Base-by-base conservation (phyloP, 2,329 filamentous ascomycete species). In the Pseudogymnoascus sp. region DNA sequence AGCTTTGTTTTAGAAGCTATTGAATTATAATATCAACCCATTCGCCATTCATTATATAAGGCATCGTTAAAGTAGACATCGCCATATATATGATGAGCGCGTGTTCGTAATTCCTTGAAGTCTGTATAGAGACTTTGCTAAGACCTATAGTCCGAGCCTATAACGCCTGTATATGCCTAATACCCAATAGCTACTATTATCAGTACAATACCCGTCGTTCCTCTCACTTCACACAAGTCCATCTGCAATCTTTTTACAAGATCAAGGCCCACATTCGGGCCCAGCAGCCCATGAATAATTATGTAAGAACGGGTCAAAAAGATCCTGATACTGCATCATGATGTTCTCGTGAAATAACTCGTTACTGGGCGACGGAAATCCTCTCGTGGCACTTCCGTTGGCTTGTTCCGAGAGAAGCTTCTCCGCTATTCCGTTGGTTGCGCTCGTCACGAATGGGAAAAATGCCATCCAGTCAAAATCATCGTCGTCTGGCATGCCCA, bases 401-500 rank as follows among this genome's bases (percentile, higher is more conserved):
- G 69, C 67, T 23, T 45, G 65, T 16, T 66, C 69, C 3, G 67
- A 67, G 16, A 75, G 63, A 2, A 75, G 64, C 28, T 67, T 69
- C 23, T 68, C 68, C 10, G 72, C 73, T 16, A 75, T 69, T 7
- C 66, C 61, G 41, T 69, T 73, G 14, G 75, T 77, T 10, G 72
- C 60, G 5, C 62, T 63, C 7, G 74, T 74, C 6, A 71, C 75
- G 51, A 75, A 76, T 0, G 75, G 75, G 34, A 77, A 77, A 57
- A 75, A 71, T 6, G 67, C 68, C 28, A 68, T 72, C 72, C 73
- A 76, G 62, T 76, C 73, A 61, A 75, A 74, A 4, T 67, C 68
- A 5, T 66, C 65, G 19, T 66, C 63, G 10, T 57, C 48, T 57
- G 48, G 48, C 28, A 57, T 57, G 19, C 48, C 21, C 64, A 66